phyloP scores from a whole-genome alignment of 2,329 filamentous ascomycete species.

The Apiospora marii region DNA sequence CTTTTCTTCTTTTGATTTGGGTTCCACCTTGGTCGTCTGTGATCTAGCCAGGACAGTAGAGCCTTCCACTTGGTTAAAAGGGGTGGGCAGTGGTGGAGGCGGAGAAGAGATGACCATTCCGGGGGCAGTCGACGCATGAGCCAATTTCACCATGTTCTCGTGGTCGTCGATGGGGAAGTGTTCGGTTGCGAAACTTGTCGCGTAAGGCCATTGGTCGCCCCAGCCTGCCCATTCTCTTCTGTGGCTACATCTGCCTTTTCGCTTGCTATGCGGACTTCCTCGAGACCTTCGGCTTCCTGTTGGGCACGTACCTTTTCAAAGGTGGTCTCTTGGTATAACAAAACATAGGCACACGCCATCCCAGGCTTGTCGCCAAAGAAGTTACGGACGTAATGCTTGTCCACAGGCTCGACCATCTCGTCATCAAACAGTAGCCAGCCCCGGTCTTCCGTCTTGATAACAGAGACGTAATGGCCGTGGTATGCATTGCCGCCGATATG shows the following conservation, averaged over 20 bases:
- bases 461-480: slow-evolving; percentile 96
- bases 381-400: slow-evolving; percentile 94
- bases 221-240: slow-evolving; percentile 55
- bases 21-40: slow-evolving; percentile 47
- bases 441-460: slow-evolving; percentile 95
- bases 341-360: slow-evolving; percentile 92
- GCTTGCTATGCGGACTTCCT: slow-evolving; percentile 65
- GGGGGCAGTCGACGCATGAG: slow-evolving; percentile 73
- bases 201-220: slow-evolving; percentile 52
- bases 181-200: slow-evolving; percentile 60
- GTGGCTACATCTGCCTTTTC: slow-evolving; percentile 62
- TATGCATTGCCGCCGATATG: slow-evolving; percentile 97
- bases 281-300: slow-evolving; percentile 80
- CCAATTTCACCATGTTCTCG: slow-evolving; percentile 64
- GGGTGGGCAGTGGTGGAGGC: slow-evolving; percentile 40
- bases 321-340: slow-evolving; percentile 95
- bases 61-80: slow-evolving; percentile 40
- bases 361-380: slow-evolving; percentile 96
- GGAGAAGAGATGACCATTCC: slow-evolving; percentile 33
- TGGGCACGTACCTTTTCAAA: slow-evolving; percentile 75
- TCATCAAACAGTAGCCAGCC: slow-evolving; percentile 98
- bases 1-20: slow-evolving; percentile 71
- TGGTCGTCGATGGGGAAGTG: slow-evolving; percentile 48
- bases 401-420: slow-evolving; percentile 97
- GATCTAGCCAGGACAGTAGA: slow-evolving; percentile 31